Evolutionary conservation across 805 yeast genomes (phyloP).

Genomic region (Candida tammaniensis): DNA sequence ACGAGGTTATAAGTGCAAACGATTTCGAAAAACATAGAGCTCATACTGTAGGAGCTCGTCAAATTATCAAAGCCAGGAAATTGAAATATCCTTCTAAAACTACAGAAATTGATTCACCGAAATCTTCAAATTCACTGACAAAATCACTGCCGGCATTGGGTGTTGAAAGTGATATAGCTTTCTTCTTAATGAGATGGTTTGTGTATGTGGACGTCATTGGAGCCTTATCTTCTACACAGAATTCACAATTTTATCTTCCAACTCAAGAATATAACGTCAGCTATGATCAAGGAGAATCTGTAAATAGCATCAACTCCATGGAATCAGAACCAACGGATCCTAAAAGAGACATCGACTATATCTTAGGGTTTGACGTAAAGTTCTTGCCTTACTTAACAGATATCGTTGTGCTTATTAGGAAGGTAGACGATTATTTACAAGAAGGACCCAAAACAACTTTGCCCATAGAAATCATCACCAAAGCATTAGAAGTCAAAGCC

Average conservation of each 20-base stretch:
- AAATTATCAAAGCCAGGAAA: conserved; percentile 53
- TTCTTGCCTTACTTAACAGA: conserved; percentile 58
- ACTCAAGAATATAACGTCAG: conserved; percentile 15
- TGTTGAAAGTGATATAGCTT: conserved; percentile 41
- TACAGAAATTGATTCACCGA: conserved; percentile 8
- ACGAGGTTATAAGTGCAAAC: conserved; percentile 46
- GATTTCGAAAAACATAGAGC: conserved; percentile 56
- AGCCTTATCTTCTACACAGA: conserved; percentile 52
- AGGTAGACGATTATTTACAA: conserved; percentile 21
- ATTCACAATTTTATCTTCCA: conserved; percentile 29
- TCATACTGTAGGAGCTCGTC: conserved; percentile 66
- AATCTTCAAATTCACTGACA: conserved; percentile 8
- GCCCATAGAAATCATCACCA: conserved; percentile 19
- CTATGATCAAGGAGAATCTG: conserved; percentile 21
- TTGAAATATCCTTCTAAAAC: conserved; percentile 2
- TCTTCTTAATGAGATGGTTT: conserved; percentile 65
- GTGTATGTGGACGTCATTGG: conserved; percentile 66
- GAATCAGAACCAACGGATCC: conserved; percentile 18
- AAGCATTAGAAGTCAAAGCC: conserved; percentile 27
- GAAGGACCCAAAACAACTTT: conserved; percentile 5
- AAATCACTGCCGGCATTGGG: conserved; percentile 9
- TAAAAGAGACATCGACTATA: conserved; percentile 51
- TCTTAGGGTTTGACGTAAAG: conserved; percentile 64
- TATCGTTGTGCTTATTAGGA: conserved; percentile 35
- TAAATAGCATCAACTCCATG: conserved; percentile 18